These are phyloP conservation scores for Musa balbisiana DNA, from an alignment of 202 grass and related monocot genomes.

Conservation along the genomic window DNA sequence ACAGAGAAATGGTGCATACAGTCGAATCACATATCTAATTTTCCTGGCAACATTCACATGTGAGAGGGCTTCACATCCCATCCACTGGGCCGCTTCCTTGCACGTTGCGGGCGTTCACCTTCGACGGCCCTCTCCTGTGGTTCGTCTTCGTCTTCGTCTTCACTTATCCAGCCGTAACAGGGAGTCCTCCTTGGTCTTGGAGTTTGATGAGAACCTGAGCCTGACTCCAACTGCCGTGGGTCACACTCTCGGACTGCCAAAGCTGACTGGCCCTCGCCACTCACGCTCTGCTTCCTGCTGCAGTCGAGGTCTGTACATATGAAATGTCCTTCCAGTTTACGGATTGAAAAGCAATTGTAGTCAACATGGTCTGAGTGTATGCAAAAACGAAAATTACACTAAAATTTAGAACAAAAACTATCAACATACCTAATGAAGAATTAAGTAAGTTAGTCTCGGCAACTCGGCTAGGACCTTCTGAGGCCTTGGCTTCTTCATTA, in stretches of 20 bases:
- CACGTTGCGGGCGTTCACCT: not conserved
- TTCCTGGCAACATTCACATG: not conserved
- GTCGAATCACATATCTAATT: too few species aligned
- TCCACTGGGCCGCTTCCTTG: too few species aligned
- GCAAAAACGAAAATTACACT: not conserved
- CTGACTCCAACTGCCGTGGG: not conserved
- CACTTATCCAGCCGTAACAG: conserved; percentile 22
- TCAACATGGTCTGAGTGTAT: not conserved
- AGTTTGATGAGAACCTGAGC: not conserved
- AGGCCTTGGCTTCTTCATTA: not conserved
- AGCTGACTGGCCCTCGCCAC: not conserved
- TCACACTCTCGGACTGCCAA: not conserved
- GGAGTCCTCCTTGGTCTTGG: not conserved
- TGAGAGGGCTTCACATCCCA: conserved; percentile 11
- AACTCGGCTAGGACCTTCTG: not conserved
- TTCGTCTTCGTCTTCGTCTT: conserved; percentile 12
- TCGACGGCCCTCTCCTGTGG: not conserved
- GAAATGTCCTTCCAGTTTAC: not conserved
- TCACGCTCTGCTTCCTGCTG: too few species aligned
- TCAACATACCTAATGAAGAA: not conserved
- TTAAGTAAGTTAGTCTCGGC: not conserved
- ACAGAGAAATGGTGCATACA: too few species aligned
- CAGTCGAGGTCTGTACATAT: not conserved
- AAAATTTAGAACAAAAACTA: not conserved
- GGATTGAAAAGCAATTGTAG: not conserved